Base-by-base conservation (phyloP, 1,139 yeast genomes). In the Suhomyces bolitotheri region DNA sequence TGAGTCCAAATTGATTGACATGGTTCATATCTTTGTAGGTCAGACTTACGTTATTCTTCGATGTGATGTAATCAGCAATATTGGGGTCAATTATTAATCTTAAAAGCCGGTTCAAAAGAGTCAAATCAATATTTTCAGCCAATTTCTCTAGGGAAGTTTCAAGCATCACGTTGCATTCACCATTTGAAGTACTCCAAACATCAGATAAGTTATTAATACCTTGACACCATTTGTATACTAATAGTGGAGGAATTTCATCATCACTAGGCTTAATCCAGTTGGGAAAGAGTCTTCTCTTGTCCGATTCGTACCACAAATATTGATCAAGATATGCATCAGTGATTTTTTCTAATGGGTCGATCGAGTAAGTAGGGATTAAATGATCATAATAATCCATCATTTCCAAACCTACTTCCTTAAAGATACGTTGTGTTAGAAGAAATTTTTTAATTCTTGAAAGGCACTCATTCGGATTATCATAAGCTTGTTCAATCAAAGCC, bases 321-420 rank as follows among this genome's bases (percentile, higher is more conserved):
- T 92, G 98, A 55, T 92, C 98, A 30, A 94, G 64, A 51, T 92
- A 94, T 0, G 97, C 97, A 64, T 94, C 99, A 0, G 97, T 89
- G 39, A 94, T 88, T 55, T 90, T 92, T 56, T 94, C 99, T 33
- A 89, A 64, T 0, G 97, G 96, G 54, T 90, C 97, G 14, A 92
- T 75, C 7, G 84, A 75, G 54, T 87, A 90, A 1, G 90, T 90
- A 0, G 98, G 98, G 0, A 83, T 75, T 30, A 90, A 71, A 50
- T 83, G 85, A 41, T 84, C 84, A 53, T 87, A 89, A 49, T 87
- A 81, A 53, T 94, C 99, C 82, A 86, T 82, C 95, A 94, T 84
- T 38, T 89, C 94, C 26, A 94, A 58, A 1, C 83, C 82, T 3
- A 83, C 89, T 44, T 94, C 97, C 54, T 89, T 90, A 64, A 92